These are phyloP conservation scores for Penicillium taxi DNA, from an alignment of 495 filamentous ascomycete species.

Conservation along the genomic window DNA sequence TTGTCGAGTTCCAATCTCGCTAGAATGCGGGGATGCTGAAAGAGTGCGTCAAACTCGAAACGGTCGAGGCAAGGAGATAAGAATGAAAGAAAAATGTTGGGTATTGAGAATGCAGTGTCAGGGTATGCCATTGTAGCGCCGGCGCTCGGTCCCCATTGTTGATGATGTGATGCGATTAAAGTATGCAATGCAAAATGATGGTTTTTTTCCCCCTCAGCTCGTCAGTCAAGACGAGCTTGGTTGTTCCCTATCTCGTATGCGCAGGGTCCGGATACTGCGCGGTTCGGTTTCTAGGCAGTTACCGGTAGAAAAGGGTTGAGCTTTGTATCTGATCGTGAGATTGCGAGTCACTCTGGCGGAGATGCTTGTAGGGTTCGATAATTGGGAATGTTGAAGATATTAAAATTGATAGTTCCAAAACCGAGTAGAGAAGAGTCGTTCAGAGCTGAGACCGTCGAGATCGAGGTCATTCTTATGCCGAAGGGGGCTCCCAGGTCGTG, in stretches of 20 bases:
- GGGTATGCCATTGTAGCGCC: constrained; percentile 4
- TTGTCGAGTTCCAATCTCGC: constrained; percentile 8
- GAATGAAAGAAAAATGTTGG: constrained; percentile 6
- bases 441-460: constrained; percentile 21
- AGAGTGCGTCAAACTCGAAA: constrained; percentile 8
- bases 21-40: constrained; percentile 4
- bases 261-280: background rate
- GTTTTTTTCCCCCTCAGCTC: background rate
- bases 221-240: background rate
- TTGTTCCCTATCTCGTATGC: background rate
- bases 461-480: constrained; percentile 28
- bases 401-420: constrained; percentile 5
- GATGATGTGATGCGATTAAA: background rate
- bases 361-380: too few species aligned
- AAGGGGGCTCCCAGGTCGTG: constrained; percentile 23
- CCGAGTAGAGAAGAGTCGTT: constrained; percentile 18
- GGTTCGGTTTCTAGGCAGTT: background rate
- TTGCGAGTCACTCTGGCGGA: too few species aligned
- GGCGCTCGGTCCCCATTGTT: constrained; percentile 4
- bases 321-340: constrained; percentile 1
- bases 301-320: background rate
- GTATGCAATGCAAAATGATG: constrained; percentile 1
- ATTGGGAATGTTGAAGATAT: constrained; percentile 5
- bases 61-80: background rate
- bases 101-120: background rate